Base-by-base conservation (phyloP, 73 alveolate species). In the Tetrahymena thermophila region DNA sequence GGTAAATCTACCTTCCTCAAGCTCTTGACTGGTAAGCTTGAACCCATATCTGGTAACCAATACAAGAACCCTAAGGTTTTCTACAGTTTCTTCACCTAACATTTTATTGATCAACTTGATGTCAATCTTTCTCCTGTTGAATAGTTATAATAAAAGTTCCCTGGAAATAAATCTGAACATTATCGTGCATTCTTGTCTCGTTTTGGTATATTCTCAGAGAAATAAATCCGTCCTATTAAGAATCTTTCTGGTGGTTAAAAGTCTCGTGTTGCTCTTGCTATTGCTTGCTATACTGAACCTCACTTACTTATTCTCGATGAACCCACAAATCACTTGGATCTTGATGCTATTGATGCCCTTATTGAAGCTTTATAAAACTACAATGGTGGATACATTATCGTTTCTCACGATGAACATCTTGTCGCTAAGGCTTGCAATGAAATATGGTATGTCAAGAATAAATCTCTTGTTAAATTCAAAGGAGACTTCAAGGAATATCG, bases 291-390 rank as follows among this genome's bases (percentile, higher is more conserved):
- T 98, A 94, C 89, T 57, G 98, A 98, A 97, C 99, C 99, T 17
- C 99, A 99, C 96, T 96, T 99, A 84, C 97, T 99, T 56, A 96
- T 98, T 94, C 96, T 99, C 98, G 99, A 99, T 96, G 99, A 99
- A 98, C 99, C 99, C 35, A 99, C 99, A 19, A 99, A 99, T 96
- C 99, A 99, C 95, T 96, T 99, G 97, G 99, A 99, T 97, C 97
- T 99, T 95, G 99, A 99, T 94, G 99, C 99, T 89, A 98, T 99
- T 95, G 99, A 98, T 96, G 99, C 99, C 56, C 98, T 99, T 94
- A 96, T 97, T 94, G 99, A 98, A 85, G 99, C 99, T n/a, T 96
- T 98, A 55, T 96, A 98, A 93, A 97, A 98, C 50, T 99, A 97
- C 97, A 98, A 98, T 35, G 99, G 99, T 84, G 99, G 99, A 14